A percentile compares a stretch with the other conserved stretches of the same genome.
Conservation (phyloP, 140 eudicot genomes). For the Flaveria floridana region DNA sequence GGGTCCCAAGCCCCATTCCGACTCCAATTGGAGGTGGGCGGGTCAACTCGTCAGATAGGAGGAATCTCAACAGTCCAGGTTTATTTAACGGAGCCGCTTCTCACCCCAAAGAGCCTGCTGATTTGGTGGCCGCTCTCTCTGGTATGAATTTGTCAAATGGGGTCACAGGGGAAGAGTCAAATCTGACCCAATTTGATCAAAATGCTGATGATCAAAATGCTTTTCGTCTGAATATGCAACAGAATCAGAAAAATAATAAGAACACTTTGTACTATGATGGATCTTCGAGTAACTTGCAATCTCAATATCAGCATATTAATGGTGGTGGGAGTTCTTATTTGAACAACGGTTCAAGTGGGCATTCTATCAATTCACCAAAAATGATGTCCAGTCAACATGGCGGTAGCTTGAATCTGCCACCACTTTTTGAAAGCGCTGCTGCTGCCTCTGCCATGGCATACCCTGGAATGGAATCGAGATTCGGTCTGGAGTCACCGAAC, state of each 20-base stretch:
- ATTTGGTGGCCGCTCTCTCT: constrained; percentile 70
- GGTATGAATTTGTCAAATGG: constrained; percentile 73
- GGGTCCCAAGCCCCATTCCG: constrained; percentile 93
- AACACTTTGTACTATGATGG: constrained; percentile 50
- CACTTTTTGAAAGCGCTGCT: constrained; percentile 79
- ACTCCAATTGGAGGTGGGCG: constrained; percentile 92
- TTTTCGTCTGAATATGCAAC: constrained; percentile 50
- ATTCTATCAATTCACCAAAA: constrained; percentile 54
- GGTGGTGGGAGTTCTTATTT: constrained; percentile 37
- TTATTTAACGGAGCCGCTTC: constrained; percentile 49
- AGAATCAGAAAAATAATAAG: constrained; percentile 38
- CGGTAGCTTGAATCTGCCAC: constrained; percentile 69
- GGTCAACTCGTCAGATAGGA: constrained; percentile 50
- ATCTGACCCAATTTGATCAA: constrained; percentile 47
- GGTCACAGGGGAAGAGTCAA: constrained; percentile 44
- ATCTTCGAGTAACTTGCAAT: constrained; percentile 46
- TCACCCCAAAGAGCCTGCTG: constrained; percentile 52
- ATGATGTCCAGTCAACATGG: constrained; percentile 73
- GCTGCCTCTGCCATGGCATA: constrained; percentile 85
- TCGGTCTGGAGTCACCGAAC: constrained; percentile 54
- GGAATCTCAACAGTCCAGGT: constrained; percentile 50
- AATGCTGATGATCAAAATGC: constrained; percentile 49
- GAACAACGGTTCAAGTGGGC: constrained; percentile 54
- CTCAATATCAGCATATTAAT: constrained; percentile 49
- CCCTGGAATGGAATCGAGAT: constrained; percentile 73